Evolutionary conservation across 768 basidiomycete genomes (phyloP), one percentile per base, ranked within the genome.

Genomic region (Auriculariales sp.): DNA sequence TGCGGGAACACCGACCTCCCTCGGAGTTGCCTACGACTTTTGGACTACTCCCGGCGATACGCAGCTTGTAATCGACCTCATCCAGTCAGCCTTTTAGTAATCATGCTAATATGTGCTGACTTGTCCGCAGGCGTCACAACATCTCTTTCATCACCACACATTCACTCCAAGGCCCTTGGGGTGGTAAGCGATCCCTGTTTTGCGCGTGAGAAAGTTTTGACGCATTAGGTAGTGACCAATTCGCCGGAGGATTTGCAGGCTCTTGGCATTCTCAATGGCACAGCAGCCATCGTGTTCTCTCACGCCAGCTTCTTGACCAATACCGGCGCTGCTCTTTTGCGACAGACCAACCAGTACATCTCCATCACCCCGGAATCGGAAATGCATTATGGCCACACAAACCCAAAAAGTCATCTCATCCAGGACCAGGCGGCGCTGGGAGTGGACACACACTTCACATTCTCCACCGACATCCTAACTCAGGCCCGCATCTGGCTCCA

Each of bases 401-500:
- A 44, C 39, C 39, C 12, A 25, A 24, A 12, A 19, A 44, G 39
- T 25, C 19, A 44, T 10, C 22, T 44, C 6, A 24, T 44, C 19
- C 22, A 24, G 39, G 39, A 44, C 39, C 39, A 44, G 22, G 39
- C 39, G 4, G 39, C 39, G 39, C 39, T 44, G 39, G 39, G 39
- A 10, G 39, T 44, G 22, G 39, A 44, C 39, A 44, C 39, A 3
- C 39, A 44, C 24, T 44, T 44, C 39, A 44, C 39, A 25, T 44
- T 24, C 39, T 44, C 39, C 22, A 19, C 39, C 14, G 39, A 44
- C 22, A 44, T 44, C 39, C 22, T 44, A 12, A 25, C 22, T 10
- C 39, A 44, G 39, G 39, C 39, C 22, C 39, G 39, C 22, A 44
- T 44, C 17, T 44, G 39, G 39, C 39, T 44, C 10, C 39, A 44